Base-by-base conservation (phyloP, 805 yeast species). In the Wickerhamomyces xylosicus region DNA sequence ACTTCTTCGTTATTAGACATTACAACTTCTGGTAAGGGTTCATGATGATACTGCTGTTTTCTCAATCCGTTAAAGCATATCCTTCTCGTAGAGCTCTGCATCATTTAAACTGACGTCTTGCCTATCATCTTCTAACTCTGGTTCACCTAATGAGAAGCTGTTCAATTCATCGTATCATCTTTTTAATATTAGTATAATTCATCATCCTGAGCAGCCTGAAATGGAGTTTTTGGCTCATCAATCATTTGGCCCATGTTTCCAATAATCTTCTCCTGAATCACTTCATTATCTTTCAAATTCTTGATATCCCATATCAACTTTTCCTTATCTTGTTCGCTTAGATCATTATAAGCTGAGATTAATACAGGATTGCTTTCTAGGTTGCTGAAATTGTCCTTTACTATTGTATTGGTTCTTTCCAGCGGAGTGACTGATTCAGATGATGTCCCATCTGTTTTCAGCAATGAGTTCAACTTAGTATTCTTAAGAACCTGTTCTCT, bases 161-260 rank as follows among this genome's bases (percentile, higher is more conserved):
- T 75, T 74, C 33, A 76, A 60, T 3, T 66, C 68, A 11, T 71
- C 78, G 1, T 79, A 34, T 77, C 77, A 50, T 82, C 90, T 5
- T 72, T 74, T 49, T 86, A 85, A 54, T 83, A 82, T 50, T 87
- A 95, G 25, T 85, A 85, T 38, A 72, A 67, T 41, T 63, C 73
- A 45, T 71, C 79, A 2, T 49, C 79, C 20, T 85, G 81, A 1
- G 95, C 94, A 11, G 92, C 94, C 54, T 85, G 94, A 52, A 82
- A 89, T 5, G 97, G 97, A 1, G 97, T 89, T 65, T 89, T 89
- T 18, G 97, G 97, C 57, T 89, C 97, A 53, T 85, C 95, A 34
- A 89, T 85, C 50, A 79, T 78, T 21, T 85, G 43, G 5, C 31
- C 31, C 34, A 66, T 57, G 41, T 66, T 67, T 37, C 62, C 66